phyloP scores from a whole-genome alignment of 352 stramenopile genomes.

The Phytopythium boreale region DNA sequence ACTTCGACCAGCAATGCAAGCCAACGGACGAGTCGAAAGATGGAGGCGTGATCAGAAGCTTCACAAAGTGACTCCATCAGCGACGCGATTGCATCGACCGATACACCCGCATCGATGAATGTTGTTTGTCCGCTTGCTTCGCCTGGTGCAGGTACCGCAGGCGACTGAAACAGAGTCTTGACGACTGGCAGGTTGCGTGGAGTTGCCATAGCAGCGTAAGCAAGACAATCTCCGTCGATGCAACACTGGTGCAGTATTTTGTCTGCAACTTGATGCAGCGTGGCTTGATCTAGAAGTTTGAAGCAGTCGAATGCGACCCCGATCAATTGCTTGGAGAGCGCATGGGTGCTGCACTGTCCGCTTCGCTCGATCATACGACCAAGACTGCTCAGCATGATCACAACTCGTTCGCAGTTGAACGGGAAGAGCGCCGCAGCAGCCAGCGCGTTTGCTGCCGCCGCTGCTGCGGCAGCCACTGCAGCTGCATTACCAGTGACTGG shows the following conservation, averaged over 20 bases:
- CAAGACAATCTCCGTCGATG: not conserved
- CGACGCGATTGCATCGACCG: constrained; percentile 26
- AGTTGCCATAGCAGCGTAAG: not conserved
- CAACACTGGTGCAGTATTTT: constrained; percentile 58
- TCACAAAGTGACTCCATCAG: constrained; percentile 28
- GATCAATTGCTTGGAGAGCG: constrained; percentile 33
- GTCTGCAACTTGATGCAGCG: constrained; percentile 50
- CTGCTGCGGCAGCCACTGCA: constrained; percentile 18
- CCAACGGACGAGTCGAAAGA: constrained; percentile 57
- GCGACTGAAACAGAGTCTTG: not conserved
- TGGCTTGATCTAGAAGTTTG: constrained; percentile 21
- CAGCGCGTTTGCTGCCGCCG: constrained; percentile 19
- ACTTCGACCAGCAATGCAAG: constrained; percentile 38
- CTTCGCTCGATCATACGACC: constrained; percentile 48
- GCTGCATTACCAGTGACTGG: constrained; percentile 8
- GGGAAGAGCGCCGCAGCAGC: constrained; percentile 21
- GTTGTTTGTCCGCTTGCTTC: not conserved
- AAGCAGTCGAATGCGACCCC: constrained; percentile 41
- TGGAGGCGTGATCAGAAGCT: constrained; percentile 9
- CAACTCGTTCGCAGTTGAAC: constrained; percentile 25
- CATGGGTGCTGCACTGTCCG: constrained; percentile 32
- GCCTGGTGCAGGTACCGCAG: not conserved
- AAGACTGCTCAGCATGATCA: constrained; percentile 38
- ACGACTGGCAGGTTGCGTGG: not conserved
- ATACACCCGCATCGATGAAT: constrained; percentile 21